These are phyloP conservation scores for Noccaea caerulescens DNA, from an alignment of 345 rosid genomes.

Conservation along the genomic window DNA sequence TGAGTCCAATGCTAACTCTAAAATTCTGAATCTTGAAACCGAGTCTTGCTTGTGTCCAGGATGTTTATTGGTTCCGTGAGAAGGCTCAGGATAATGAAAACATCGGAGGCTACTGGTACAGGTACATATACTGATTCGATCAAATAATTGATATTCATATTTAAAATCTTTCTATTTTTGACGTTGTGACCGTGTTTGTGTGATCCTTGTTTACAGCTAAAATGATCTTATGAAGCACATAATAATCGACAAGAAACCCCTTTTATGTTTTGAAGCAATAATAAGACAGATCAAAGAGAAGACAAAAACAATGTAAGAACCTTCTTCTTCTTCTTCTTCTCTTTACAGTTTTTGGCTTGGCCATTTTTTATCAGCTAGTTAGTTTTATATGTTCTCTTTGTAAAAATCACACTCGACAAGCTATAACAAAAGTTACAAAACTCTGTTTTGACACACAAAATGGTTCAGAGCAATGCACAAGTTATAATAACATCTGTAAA, in stretches of 20 bases:
- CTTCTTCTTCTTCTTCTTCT: constrained; percentile 37
- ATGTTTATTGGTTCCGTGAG: constrained; percentile 78
- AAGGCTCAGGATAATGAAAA: constrained; percentile 90
- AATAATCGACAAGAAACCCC: constrained; percentile 12
- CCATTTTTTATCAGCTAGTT: constrained; percentile 19
- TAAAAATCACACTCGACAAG: constrained; percentile 35
- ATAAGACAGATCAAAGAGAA: constrained; percentile 40
- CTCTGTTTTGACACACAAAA: constrained; percentile 31
- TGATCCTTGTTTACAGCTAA: constrained; percentile 36
- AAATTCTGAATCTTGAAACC: constrained; percentile 11
- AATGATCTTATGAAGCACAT: constrained; percentile 34
- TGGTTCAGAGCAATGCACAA: constrained; percentile 37
- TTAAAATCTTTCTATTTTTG: background rate
- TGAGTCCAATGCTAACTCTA: background rate
- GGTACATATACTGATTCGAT: constrained; percentile 44
- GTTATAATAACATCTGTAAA: constrained; percentile 35
- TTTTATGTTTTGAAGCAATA: constrained; percentile 37
- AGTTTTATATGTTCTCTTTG: constrained; percentile 30
- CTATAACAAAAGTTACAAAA: constrained; percentile 30
- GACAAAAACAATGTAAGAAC: constrained; percentile 40
- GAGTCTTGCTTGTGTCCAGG: constrained; percentile 49
- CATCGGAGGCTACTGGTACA: constrained; percentile 76
- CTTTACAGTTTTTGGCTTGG: constrained; percentile 33
- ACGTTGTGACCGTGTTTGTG: constrained; percentile 26
- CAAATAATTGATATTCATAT: background rate